Conservation (phyloP, 805 yeast species). For the Saturnispora besseyi region DNA sequence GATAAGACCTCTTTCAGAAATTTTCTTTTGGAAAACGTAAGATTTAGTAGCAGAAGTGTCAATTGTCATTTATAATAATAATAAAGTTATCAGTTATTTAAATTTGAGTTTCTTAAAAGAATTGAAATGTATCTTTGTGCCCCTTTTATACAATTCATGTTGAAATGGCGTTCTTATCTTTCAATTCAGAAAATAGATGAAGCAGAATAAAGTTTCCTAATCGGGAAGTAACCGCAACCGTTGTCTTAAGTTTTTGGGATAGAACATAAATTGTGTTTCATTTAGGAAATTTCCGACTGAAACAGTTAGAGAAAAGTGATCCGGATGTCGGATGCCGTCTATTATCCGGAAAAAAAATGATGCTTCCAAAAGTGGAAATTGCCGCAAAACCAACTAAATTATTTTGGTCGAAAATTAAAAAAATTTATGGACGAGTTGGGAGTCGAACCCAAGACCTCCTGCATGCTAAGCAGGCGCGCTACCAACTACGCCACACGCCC, state of each 20-base stretch:
- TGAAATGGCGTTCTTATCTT: too few species aligned
- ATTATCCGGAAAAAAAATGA: neutral
- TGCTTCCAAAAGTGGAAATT: neutral
- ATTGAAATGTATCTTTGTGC: too few species aligned
- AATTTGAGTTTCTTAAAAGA: too few species aligned
- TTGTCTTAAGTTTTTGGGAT: too few species aligned
- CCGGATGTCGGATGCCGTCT: neutral
- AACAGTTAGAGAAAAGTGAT: too few species aligned
- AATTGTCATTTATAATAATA: constrained; percentile 12
- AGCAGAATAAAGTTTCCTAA: too few species aligned
- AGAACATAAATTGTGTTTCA: too few species aligned
- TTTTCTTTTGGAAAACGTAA: constrained; percentile 35
- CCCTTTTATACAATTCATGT: too few species aligned
- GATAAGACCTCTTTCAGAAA: constrained; percentile 30
- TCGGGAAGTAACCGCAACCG: too few species aligned
- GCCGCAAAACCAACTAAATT: neutral
- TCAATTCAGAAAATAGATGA: too few species aligned
- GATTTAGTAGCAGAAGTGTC: constrained; percentile 20
- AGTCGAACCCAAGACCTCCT: constrained; percentile 77
- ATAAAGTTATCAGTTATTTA: too few species aligned
- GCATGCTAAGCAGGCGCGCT: constrained; percentile 79
- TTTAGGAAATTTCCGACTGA: too few species aligned
- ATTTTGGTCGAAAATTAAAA: neutral
- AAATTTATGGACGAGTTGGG: constrained; percentile 57
- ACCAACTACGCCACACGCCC: constrained; percentile 84